Conservation (phyloP, 768 basidiomycete genomes). For the Boletus reticulatus region DNA sequence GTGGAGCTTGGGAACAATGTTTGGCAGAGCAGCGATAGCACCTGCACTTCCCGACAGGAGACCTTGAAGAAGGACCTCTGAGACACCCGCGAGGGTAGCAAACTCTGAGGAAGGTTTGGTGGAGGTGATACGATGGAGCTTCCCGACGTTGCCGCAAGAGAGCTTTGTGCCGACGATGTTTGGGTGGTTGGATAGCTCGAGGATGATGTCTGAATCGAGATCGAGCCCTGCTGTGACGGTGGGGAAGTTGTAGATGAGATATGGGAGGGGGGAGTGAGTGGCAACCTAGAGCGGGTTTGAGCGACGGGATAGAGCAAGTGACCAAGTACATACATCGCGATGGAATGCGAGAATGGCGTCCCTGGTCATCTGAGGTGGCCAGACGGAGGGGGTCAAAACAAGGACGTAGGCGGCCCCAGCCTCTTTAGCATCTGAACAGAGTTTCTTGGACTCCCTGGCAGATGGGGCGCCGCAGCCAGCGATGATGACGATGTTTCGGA, state of each 20-base stretch:
- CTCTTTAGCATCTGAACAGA: conserved; percentile 71
- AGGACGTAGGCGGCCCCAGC: conserved; percentile 82
- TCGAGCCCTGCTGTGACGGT: conserved; percentile 78
- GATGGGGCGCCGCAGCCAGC: conserved; percentile 86
- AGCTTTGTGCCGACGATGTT: conserved; percentile 87
- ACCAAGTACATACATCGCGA: conserved; percentile 43
- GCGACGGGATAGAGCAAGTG: not conserved
- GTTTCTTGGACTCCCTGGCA: conserved; percentile 67
- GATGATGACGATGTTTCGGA: conserved; percentile 63
- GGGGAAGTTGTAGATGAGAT: conserved; percentile 87
- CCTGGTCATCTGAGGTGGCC: conserved; percentile 61
- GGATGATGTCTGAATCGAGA: conserved; percentile 77
- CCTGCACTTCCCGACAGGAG: conserved; percentile 64
- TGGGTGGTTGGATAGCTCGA: conserved; percentile 66
- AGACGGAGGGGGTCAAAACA: conserved; percentile 71
- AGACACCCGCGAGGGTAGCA: conserved; percentile 73
- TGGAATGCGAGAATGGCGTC: conserved; percentile 68
- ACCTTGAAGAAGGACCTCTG: conserved; percentile 65
- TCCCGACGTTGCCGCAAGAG: conserved; percentile 83
- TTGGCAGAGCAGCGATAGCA: conserved; percentile 61
- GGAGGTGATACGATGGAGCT: conserved; percentile 72
- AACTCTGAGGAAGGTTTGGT: conserved; percentile 53
- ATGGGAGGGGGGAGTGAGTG: conserved; percentile 63
- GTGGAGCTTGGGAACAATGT: conserved; percentile 61
- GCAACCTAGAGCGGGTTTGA: conserved; percentile 48